These are phyloP conservation scores for Fusarium zealandicum DNA, from an alignment of 2,329 filamentous ascomycete species.

Conservation along the genomic window DNA sequence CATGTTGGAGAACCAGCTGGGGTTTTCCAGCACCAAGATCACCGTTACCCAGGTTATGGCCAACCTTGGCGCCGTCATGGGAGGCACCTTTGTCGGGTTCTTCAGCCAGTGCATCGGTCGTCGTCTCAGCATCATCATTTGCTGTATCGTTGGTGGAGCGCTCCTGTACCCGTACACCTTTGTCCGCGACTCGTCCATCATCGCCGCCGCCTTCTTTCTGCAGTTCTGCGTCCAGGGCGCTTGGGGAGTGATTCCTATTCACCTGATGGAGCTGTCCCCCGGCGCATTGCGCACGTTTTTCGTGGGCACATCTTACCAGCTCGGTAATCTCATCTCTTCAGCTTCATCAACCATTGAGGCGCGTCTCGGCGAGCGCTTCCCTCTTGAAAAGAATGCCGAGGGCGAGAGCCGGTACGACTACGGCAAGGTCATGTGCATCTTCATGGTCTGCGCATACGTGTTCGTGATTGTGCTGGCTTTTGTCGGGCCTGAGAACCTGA, in stretches of 20 bases:
- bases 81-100: conserved; percentile 73
- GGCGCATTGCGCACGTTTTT: conserved; percentile 77
- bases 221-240: conserved; percentile 81
- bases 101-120: conserved; percentile 73
- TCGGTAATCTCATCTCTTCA: conserved; percentile 76
- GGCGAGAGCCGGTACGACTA: conserved; percentile 70
- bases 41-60: conserved; percentile 77
- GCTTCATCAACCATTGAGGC: conserved; percentile 79
- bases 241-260: conserved; percentile 79
- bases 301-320: conserved; percentile 76
- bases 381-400: conserved; percentile 63
- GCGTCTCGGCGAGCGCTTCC: conserved; percentile 76
- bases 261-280: conserved; percentile 78
- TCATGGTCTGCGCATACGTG: conserved; percentile 83
- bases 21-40: conserved; percentile 60
- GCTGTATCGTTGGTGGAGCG: conserved; percentile 72
- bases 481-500: conserved; percentile 64
- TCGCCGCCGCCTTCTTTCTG: conserved; percentile 84
- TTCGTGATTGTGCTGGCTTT: conserved; percentile 69
- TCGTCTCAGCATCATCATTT: conserved; percentile 71
- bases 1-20: conserved; percentile 64
- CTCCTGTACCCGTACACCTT: conserved; percentile 87
- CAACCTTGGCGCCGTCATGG: conserved; percentile 73
- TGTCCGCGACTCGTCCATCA: conserved; percentile 65
- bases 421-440: conserved; percentile 86